These are phyloP conservation scores for Geranium brycei DNA, from an alignment of 345 rosid species.

Conservation along the genomic window DNA sequence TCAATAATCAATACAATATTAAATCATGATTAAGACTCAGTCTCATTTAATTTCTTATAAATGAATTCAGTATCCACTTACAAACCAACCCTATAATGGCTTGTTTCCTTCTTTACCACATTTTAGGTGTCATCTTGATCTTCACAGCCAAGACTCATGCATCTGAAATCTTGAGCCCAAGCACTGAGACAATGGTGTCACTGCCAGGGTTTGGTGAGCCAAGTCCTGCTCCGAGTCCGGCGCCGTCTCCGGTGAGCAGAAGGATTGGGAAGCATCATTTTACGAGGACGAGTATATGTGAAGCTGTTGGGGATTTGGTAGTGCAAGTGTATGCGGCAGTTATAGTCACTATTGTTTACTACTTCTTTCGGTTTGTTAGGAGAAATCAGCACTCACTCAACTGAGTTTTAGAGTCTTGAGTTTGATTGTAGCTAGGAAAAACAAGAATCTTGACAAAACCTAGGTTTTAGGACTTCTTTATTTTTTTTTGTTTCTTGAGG, in stretches of 20 bases:
- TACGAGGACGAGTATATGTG: neutral
- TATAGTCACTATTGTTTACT: conserved; percentile 17
- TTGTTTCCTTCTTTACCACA: conserved; percentile 1
- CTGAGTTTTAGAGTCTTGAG: neutral
- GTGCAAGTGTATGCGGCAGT: conserved; percentile 25
- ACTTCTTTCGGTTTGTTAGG: conserved; percentile 25
- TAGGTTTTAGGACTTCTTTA: no score
- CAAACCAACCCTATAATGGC: conserved; percentile 3
- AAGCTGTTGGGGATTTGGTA: conserved; percentile 25
- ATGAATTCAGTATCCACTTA: no score
- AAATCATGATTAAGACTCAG: no score
- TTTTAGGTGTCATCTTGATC: conserved; percentile 3
- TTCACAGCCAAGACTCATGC: neutral
- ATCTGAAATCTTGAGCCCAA: neutral
- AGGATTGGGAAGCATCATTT: conserved; percentile 17
- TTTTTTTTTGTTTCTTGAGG: no score
- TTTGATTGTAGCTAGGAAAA: no score
- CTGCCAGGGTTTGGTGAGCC: no score
- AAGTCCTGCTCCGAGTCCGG: conserved; percentile 10
- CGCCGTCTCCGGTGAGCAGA: conserved; percentile 17
- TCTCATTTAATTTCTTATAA: no score
- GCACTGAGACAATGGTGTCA: neutral
- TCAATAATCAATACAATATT: no score
- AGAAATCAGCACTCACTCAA: conserved; percentile 1
- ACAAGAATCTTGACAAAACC: no score